Conservation (phyloP, 805 yeast species). For the Sungouiella blattae region DNA sequence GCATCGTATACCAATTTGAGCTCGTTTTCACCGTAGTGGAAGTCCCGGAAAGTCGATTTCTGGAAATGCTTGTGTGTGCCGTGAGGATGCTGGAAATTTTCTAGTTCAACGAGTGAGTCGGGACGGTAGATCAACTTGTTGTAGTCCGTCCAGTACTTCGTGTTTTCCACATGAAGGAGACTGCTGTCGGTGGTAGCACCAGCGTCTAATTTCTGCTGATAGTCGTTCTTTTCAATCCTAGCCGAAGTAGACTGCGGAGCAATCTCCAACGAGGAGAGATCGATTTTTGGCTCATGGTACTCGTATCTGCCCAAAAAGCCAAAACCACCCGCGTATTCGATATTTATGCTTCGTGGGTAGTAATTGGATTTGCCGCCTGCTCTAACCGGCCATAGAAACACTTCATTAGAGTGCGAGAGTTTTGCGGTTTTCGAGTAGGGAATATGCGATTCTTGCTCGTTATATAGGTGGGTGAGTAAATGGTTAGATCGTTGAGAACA, state of each 20-base stretch:
- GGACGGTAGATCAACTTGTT: conserved; percentile 67
- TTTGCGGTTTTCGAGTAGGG: conserved; percentile 44
- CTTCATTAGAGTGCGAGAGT: conserved; percentile 46
- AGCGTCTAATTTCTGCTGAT: conserved; percentile 61
- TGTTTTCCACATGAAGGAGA: conserved; percentile 35
- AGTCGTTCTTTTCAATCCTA: conserved; percentile 48
- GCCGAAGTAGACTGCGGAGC: conserved; percentile 8
- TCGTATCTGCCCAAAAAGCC: conserved; percentile 64
- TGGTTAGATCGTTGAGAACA: conserved; percentile 73
- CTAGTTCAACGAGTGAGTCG: conserved; percentile 47
- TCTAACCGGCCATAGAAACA: conserved; percentile 25
- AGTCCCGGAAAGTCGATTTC: conserved; percentile 42
- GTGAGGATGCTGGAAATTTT: conserved; percentile 51
- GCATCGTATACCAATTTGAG: conserved; percentile 38
- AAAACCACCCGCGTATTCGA: conserved; percentile 76
- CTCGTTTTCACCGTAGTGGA: conserved; percentile 58
- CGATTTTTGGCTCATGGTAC: conserved; percentile 28
- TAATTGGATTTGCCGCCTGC: conserved; percentile 41
- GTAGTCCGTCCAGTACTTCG: conserved; percentile 79
- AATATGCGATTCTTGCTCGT: conserved; percentile 68
- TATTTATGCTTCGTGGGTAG: conserved; percentile 77
- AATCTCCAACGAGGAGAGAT: conserved; percentile 2
- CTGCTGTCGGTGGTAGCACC: conserved; percentile 25
- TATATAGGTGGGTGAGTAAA: conserved; percentile 75
- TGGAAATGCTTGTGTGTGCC: conserved; percentile 28